Conservation (phyloP, 495 filamentous ascomycete genomes). For the Zalerion maritima region DNA sequence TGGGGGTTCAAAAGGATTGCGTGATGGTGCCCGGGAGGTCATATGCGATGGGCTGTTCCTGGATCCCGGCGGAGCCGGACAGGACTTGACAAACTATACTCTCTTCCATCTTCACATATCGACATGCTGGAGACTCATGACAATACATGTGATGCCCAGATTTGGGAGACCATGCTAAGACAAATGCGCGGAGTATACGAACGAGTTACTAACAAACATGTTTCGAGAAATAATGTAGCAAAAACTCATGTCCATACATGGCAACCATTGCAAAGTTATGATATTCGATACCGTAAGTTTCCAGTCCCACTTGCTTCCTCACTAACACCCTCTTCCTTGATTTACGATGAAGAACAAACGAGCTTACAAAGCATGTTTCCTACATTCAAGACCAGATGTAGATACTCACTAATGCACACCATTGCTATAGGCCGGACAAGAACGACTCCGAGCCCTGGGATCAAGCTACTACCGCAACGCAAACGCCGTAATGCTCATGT, state of each 20-base stretch:
- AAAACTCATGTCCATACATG: conserved; percentile 36
- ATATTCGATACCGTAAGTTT: conserved; percentile 42
- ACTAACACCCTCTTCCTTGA: background rate
- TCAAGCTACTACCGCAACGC: conserved; percentile 47
- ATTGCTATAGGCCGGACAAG: conserved; percentile 36
- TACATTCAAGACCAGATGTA: background rate
- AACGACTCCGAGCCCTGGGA: conserved; percentile 45
- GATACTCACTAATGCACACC: background rate
- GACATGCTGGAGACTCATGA: conserved; percentile 30
- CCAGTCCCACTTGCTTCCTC: conserved; percentile 1
- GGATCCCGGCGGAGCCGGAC: background rate
- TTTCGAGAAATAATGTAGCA: no score
- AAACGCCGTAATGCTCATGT: conserved; percentile 44
- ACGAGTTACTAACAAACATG: no score
- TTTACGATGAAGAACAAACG: conserved; percentile 2
- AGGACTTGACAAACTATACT: background rate
- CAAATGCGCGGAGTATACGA: no score
- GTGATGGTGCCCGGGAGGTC: no score
- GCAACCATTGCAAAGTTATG: conserved; percentile 38
- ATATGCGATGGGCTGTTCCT: no score
- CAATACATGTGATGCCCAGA: no score
- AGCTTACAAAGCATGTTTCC: background rate
- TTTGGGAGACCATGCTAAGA: no score
- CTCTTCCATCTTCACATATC: conserved; percentile 14
- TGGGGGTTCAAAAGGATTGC: background rate